phyloP scores from a whole-genome alignment of 1,139 yeast species.

The Kodamaea fungicola region DNA sequence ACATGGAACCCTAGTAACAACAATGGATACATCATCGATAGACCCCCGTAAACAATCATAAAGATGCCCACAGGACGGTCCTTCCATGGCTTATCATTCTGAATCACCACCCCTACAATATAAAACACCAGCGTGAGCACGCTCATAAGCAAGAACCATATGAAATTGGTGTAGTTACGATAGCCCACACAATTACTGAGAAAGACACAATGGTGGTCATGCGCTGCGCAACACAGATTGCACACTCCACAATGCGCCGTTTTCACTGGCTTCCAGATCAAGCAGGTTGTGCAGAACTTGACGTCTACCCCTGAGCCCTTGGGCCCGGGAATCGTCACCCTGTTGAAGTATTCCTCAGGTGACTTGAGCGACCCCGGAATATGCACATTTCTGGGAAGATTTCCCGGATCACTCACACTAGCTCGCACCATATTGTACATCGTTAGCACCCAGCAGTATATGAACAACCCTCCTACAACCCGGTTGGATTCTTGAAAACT shows the following conservation, averaged over 20 bases:
- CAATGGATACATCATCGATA: constrained; percentile 52
- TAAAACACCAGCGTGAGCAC: constrained; percentile 20
- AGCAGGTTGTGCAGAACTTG: constrained; percentile 44
- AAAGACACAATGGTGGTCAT: constrained; percentile 42
- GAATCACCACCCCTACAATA: constrained; percentile 23
- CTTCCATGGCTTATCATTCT: constrained; percentile 11
- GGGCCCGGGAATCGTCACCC: constrained; percentile 51
- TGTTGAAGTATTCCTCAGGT: constrained; percentile 65
- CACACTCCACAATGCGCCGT: constrained; percentile 43
- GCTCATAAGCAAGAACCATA: constrained; percentile 35
- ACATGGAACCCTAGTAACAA: constrained; percentile 52
- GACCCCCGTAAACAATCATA: constrained; percentile 42
- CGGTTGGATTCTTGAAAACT: constrained; percentile 46
- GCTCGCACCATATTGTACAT: constrained; percentile 50
- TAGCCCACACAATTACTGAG: constrained; percentile 41
- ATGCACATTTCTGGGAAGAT: constrained; percentile 67
- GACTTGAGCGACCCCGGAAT: constrained; percentile 25
- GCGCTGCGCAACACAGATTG: constrained; percentile 41
- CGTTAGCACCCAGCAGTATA: constrained; percentile 55
- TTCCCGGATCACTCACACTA: constrained; percentile 67
- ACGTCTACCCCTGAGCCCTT: constrained; percentile 37
- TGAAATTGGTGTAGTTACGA: constrained; percentile 33
- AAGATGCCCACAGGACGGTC: constrained; percentile 44
- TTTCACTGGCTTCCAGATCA: constrained; percentile 47
- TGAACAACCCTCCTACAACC: constrained; percentile 52